Evolutionary conservation across 2,329 filamentous ascomycete species (phyloP), one percentile per base, ranked within the genome.

Genomic region (Ophiocordyceps camponoti-saundersi): DNA sequence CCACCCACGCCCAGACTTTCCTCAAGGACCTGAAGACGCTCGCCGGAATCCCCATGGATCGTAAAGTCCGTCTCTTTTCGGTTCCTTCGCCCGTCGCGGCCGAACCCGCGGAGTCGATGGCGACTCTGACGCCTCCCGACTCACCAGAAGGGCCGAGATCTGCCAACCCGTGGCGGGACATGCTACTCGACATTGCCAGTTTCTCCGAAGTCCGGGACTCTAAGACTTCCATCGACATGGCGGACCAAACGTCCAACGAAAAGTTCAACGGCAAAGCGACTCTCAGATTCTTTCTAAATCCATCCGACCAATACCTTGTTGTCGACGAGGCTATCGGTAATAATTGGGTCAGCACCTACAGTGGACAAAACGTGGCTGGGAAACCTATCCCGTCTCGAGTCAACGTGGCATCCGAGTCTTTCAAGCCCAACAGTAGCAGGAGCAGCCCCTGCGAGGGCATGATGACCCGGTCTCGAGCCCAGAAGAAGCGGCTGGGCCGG

Each of bases 21-120:
- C 60, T 96, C 30, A 80, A 73, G 53, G 72, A 81, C 36, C 74
- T 81, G 18, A 96, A 96, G 64, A 65, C 67, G 18, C 69, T 78
- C 36, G 71, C 79, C 1, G 73, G 75, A 13, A 80, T 95, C 45
- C 75, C 85, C 11, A 56, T 79, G 44, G 69, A 73, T 13, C 82
- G 78, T 48, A 92, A 86, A 59, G 80, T 95, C 30, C 81, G 85
- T 40, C 67, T 93, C 3, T 93, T 84, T 80, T 73, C 77, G 48
- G 67, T 90, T 16, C 53, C 57, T 46, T 65, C 73, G 20, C 10
- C 18, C 20, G 40, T 23, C 12, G 55, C 57, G 15, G 52, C 53
- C 42, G 62, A 47, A 50, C 63, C 50, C 10, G 45, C 50, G 56
- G 66, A 57, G 20, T 67, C 61, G 29, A 51, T 50, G 7, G 59